These are phyloP conservation scores for Hypoxylon rubiginosum DNA, from an alignment of 2,329 filamentous ascomycete genomes.

Conservation along the genomic window DNA sequence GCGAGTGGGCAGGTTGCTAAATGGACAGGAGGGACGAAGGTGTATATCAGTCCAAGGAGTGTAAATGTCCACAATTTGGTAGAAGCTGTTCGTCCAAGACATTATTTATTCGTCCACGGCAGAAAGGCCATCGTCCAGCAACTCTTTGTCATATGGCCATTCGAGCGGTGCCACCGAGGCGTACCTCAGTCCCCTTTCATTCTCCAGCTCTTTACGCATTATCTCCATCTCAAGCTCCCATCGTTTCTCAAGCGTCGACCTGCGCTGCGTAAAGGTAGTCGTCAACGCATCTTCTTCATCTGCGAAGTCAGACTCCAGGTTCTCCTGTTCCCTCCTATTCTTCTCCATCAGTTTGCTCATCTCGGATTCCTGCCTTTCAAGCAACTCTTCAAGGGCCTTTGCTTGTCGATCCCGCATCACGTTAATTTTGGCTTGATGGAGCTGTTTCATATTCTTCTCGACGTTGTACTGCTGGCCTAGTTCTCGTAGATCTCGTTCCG, in stretches of 20 bases:
- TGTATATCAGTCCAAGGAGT: neutral
- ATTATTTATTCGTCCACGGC: conserved; percentile 42
- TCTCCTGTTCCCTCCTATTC: conserved; percentile 63
- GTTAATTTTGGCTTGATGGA: conserved; percentile 73
- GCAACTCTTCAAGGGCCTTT: conserved; percentile 71
- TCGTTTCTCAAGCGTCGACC: conserved; percentile 59
- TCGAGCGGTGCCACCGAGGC: conserved; percentile 55
- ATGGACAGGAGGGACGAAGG: neutral
- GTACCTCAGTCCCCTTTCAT: conserved; percentile 59
- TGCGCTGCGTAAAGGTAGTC: conserved; percentile 61
- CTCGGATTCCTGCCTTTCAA: conserved; percentile 68
- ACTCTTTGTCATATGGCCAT: conserved; percentile 57
- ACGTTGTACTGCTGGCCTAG: conserved; percentile 72
- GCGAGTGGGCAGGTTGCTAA: neutral
- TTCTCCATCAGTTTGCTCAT: conserved; percentile 60
- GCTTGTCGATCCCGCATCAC: conserved; percentile 75
- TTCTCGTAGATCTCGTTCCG: conserved; percentile 70
- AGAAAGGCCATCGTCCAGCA: conserved; percentile 42
- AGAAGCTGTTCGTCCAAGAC: neutral
- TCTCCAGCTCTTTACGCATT: conserved; percentile 66
- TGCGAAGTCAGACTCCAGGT: conserved; percentile 61
- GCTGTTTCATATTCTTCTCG: conserved; percentile 69
- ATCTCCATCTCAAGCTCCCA: conserved; percentile 69
- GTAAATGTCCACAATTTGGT: too few species aligned
- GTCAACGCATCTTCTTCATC: conserved; percentile 65